Evolutionary conservation across 345 rosid genomes (phyloP), one percentile per base, ranked within the genome.

Genomic region (Cardamine chenopodiifolia): DNA sequence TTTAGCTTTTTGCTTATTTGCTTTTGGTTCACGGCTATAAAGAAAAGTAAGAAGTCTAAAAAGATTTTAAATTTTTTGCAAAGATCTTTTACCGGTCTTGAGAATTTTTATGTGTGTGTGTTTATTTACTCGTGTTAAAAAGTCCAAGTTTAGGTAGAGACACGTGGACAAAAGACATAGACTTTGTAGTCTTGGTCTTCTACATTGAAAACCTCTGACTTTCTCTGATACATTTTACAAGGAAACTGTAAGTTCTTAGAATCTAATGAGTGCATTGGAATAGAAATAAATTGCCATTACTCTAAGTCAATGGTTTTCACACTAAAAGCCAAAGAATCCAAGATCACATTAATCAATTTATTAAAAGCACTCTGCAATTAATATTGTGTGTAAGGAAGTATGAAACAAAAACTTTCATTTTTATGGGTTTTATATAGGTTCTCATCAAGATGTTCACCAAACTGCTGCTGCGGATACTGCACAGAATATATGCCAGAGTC

Each of bases 391-490:
- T 40, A 28, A 12, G 28, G 2, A 68, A 55, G 18, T 70, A 26
- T 56, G 20, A 25, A 50, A 63, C 54, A 26, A 19, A 14, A 14
- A 40, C 4, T 53, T 72, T 26, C 3, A 25, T 8, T 32, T 70
- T 50, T 19, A 3, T 63, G 34, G 58, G 25, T 3, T 37, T 56
- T 25, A 5, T 8, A 59, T 81, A 94, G 99, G 97, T 52, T 90
- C 90, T 56, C 96, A 73, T 55, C 75, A 89, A 50, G 97, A 87
- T 78, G 80, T 79, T 82, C 92, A 81, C 70, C 83, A 81, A 37
- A 6, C 66, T 70, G 67, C 71, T 71, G 68, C 61, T 66, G 42
- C 22, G 60, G 74, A 35, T 80, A 86, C 70, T 62, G n/a, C 75
- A 47, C 79, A 84, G 53, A 79, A 19, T 15, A 75, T 94, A 65